Evolutionary conservation across 1,284 basidiomycete species (phyloP).

Genomic region (Butyriboletus appendiculatus): DNA sequence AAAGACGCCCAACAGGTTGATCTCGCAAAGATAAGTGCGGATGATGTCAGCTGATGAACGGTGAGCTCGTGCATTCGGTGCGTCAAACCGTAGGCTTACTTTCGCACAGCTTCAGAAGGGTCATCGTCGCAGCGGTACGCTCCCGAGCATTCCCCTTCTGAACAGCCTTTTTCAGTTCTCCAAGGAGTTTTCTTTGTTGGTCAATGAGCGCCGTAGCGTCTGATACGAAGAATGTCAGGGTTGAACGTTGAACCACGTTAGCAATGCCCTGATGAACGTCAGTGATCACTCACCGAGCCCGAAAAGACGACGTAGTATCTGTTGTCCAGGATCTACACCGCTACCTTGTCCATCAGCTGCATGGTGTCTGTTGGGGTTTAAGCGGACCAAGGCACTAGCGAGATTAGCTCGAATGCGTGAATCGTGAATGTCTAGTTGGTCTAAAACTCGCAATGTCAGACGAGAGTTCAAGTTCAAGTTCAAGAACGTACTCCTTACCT

Average conservation of each 20-base stretch:
- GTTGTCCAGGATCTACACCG: background rate
- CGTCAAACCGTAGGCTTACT: background rate
- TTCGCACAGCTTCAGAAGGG: conserved; percentile 17
- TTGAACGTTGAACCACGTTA: background rate
- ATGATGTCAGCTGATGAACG: conserved; percentile 4
- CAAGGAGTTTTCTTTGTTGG: conserved; percentile 7
- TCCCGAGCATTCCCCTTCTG: conserved; percentile 6
- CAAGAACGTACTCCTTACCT: background rate
- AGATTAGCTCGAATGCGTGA: conserved; percentile 18
- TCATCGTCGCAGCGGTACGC: conserved; percentile 25
- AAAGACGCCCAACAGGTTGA: conserved; percentile 2
- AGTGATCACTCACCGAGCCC: conserved; percentile 17
- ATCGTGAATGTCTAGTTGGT: conserved; percentile 1
- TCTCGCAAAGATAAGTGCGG: conserved; percentile 1
- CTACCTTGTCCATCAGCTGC: background rate
- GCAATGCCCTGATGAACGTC: background rate
- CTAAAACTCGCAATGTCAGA: conserved; percentile 1
- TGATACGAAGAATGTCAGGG: background rate
- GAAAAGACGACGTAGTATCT: conserved; percentile 16
- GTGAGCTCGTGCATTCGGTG: background rate
- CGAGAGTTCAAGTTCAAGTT: background rate
- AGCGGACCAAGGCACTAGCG: conserved; percentile 10
- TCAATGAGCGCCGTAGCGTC: background rate
- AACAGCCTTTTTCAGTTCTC: conserved; percentile 7
- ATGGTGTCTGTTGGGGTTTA: background rate